Conservation (phyloP, 768 basidiomycete species). For the Rickenella mellea region DNA sequence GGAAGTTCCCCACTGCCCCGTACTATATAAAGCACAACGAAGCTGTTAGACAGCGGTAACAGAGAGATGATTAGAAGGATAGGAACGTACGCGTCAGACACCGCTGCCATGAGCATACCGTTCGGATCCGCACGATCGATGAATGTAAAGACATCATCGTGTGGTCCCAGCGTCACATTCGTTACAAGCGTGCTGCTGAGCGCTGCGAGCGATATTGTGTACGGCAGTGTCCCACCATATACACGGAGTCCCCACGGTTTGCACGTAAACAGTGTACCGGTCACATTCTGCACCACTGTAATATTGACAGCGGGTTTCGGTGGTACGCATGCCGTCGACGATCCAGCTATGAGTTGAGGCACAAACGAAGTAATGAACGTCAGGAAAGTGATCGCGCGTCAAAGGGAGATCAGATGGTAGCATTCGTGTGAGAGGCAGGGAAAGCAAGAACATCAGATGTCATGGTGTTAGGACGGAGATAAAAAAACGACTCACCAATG, state of each 20-base stretch:
- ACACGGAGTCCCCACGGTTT: conserved; percentile 37
- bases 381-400: no score
- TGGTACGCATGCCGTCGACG: neutral
- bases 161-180: conserved; percentile 28
- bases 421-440: no score
- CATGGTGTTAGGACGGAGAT: no score
- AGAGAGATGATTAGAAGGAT: neutral
- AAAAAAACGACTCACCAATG: conserved; percentile 19
- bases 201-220: conserved; percentile 30
- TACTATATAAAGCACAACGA: conserved; percentile 22
- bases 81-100: neutral
- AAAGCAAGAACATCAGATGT: no score
- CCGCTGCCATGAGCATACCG: conserved; percentile 31
- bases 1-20: conserved; percentile 25
- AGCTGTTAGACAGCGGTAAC: conserved; percentile 22
- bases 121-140: conserved; percentile 31
- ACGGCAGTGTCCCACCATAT: conserved; percentile 34
- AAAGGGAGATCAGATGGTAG: no score
- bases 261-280: conserved; percentile 26
- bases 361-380: no score
- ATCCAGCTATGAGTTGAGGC: neutral
- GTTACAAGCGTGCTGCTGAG: conserved; percentile 28
- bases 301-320: neutral
- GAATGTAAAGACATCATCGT: conserved; percentile 30
- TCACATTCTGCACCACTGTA: conserved; percentile 2